phyloP scores from a whole-genome alignment of 768 basidiomycete species.

The Xanthoconium purpureum region DNA sequence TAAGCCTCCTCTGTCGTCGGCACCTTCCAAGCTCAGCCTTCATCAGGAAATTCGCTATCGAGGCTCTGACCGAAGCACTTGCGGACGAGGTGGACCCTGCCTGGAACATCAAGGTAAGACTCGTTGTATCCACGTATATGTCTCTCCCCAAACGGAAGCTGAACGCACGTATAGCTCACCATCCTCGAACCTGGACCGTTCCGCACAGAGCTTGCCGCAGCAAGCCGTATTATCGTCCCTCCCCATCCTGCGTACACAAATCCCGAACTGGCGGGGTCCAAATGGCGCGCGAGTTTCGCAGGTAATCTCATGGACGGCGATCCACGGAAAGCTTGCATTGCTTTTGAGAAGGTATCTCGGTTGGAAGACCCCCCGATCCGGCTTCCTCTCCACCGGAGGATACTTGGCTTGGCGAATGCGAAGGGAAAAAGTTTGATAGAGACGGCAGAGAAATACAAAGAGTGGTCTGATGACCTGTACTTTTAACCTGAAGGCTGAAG shows the following conservation, averaged over 20 bases:
- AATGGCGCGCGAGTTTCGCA: background rate
- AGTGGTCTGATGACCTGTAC: constrained; percentile 25
- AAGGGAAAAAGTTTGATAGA: constrained; percentile 18
- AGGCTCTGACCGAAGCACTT: constrained; percentile 25
- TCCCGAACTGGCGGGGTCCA: constrained; percentile 4
- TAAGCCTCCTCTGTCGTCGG: constrained; percentile 3
- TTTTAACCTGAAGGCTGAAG: background rate
- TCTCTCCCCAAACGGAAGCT: background rate
- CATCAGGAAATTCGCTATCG: constrained; percentile 24
- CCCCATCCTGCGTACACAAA: constrained; percentile 18
- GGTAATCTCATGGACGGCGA: constrained; percentile 5
- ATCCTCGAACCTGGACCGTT: constrained; percentile 22
- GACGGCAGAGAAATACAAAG: constrained; percentile 16
- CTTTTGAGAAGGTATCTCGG: constrained; percentile 16
- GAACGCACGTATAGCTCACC: constrained; percentile 15
- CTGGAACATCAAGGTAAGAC: constrained; percentile 23
- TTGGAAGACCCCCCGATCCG: constrained; percentile 24
- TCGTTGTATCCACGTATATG: too few species aligned
- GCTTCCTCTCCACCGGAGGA: constrained; percentile 15
- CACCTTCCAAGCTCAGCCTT: background rate
- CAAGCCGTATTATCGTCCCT: background rate
- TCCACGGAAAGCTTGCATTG: constrained; percentile 19
- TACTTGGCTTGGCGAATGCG: background rate
- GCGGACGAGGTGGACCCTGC: constrained; percentile 4
- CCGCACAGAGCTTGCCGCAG: background rate